Evolutionary conservation across 139 green algal genomes (phyloP).

Genomic region (Auxenochlorella protothecoides): DNA sequence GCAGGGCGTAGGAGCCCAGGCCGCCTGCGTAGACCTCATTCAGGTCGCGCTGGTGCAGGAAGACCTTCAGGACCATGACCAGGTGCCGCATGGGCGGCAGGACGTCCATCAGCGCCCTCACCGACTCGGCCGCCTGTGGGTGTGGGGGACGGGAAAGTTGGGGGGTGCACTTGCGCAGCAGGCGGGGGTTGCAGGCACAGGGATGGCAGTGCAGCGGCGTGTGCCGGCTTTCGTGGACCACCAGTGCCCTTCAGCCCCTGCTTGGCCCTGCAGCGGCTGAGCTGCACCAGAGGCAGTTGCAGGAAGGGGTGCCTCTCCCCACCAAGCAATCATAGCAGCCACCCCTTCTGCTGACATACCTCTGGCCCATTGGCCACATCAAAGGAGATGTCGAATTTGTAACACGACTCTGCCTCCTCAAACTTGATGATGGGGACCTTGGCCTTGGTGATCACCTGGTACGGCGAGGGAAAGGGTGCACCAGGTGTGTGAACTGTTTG

Average conservation of each 20-base stretch:
- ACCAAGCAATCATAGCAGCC: no score
- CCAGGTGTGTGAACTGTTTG: neutral
- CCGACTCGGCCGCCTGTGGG: slow-evolving; percentile 26
- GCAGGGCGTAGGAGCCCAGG: slow-evolving; percentile 86
- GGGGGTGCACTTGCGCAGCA: no score
- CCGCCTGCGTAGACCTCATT: slow-evolving; percentile 94
- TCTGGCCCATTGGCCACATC: slow-evolving; percentile 73
- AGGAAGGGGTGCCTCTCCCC: no score
- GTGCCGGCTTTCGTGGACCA: no score
- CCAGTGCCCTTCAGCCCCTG: no score
- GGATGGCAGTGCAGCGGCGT: no score
- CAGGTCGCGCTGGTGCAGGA: slow-evolving; percentile 86
- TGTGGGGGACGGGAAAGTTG: neutral
- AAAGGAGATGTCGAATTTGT: slow-evolving; percentile 91
- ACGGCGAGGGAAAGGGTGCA: slow-evolving; percentile 1
- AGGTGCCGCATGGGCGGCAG: slow-evolving; percentile 75
- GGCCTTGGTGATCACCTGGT: slow-evolving; percentile 78
- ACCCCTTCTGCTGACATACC: neutral
- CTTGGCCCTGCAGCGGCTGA: no score
- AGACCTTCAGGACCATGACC: slow-evolving; percentile 76
- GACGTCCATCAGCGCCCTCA: slow-evolving; percentile 45
- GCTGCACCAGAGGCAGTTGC: no score
- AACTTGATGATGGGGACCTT: slow-evolving; percentile 97
- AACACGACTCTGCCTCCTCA: slow-evolving; percentile 44
- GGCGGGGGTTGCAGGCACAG: no score